A percentile compares a stretch with the other conserved stretches of the same genome.
phyloP scores from a whole-genome alignment of 2,329 filamentous ascomycete species.

The Botrytis elliptica region DNA sequence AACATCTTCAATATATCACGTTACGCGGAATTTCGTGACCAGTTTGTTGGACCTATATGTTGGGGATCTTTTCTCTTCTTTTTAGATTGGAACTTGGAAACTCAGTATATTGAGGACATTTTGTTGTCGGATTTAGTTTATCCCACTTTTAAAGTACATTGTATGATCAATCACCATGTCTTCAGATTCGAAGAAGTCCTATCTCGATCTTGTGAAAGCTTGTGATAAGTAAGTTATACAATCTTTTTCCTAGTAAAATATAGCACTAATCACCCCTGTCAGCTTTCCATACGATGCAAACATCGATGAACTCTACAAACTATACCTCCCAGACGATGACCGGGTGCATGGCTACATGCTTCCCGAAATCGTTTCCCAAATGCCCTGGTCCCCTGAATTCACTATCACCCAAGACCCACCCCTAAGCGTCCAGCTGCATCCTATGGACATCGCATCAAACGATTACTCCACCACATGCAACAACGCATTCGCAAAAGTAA shows the following conservation, averaged over 20 bases:
- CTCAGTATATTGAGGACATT: neutral
- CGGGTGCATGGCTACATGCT: conserved; percentile 52
- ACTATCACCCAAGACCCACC: conserved; percentile 36
- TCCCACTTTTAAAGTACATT: neutral
- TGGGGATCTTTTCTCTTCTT: neutral
- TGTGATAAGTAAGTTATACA: conserved; percentile 45
- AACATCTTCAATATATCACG: neutral
- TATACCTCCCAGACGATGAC: conserved; percentile 47
- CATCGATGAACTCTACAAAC: conserved; percentile 42
- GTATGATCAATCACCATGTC: neutral
- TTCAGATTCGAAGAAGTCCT: conserved; percentile 24
- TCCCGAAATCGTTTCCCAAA: conserved; percentile 45
- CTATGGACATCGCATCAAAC: conserved; percentile 34
- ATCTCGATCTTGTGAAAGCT: conserved; percentile 43
- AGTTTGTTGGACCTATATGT: neutral
- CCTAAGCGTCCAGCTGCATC: conserved; percentile 39
- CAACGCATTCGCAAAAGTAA: conserved; percentile 37
- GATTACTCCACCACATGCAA: conserved; percentile 42
- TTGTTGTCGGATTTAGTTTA: neutral
- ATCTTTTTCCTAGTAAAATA: no score
- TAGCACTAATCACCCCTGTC: neutral
- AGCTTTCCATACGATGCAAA: conserved; percentile 25
- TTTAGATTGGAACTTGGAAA: neutral
- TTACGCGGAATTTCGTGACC: neutral
- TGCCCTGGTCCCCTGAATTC: conserved; percentile 49